Percentiles rank a stretch among this genome's conserved stretches.
Conservation (phyloP, 1,139 yeast genomes). For the Yarrowia galli region DNA sequence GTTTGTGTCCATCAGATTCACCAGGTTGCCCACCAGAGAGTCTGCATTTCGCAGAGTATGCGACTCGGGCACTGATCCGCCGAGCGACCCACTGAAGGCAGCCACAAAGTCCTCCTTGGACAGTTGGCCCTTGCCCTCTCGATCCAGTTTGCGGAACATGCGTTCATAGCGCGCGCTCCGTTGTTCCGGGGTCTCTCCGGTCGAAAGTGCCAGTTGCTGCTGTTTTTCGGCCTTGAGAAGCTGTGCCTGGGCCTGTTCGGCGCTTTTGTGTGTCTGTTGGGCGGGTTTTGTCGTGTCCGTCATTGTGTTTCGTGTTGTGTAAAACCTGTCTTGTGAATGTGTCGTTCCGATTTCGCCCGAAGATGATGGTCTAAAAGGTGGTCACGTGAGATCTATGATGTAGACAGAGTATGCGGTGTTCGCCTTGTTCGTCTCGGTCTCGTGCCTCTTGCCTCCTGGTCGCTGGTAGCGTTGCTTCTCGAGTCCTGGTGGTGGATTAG, state of each 20-base stretch:
- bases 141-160: conserved; percentile 43
- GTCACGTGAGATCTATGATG: conserved; percentile 9
- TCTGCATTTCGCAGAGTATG: conserved; percentile 67
- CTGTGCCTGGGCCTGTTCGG: conserved; percentile 34
- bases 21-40: conserved; percentile 63
- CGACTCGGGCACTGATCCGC: conserved; percentile 42
- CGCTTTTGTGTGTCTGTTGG: conserved; percentile 4
- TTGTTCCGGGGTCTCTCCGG: conserved; percentile 38
- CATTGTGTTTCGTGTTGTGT: neutral
- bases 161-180: conserved; percentile 42
- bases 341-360: conserved; percentile 17
- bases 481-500: conserved; percentile 18
- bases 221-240: conserved; percentile 23
- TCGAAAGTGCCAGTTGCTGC: conserved; percentile 24
- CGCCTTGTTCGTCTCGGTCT: conserved; percentile 3
- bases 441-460: conserved; percentile 25
- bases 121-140: conserved; percentile 40
- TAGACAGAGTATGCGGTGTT: neutral
- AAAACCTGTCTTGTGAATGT: neutral
- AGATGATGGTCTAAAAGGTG: neutral
- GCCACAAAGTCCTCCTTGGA: conserved; percentile 29
- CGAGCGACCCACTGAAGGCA: conserved; percentile 26
- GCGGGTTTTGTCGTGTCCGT: neutral
- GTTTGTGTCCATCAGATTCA: conserved; percentile 64
- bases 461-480: conserved; percentile 19